Percentiles rank a stretch among this genome's conserved stretches.
phyloP scores from a whole-genome alignment of 73 alveolate genomes.

The Effrenium voratum region DNA sequence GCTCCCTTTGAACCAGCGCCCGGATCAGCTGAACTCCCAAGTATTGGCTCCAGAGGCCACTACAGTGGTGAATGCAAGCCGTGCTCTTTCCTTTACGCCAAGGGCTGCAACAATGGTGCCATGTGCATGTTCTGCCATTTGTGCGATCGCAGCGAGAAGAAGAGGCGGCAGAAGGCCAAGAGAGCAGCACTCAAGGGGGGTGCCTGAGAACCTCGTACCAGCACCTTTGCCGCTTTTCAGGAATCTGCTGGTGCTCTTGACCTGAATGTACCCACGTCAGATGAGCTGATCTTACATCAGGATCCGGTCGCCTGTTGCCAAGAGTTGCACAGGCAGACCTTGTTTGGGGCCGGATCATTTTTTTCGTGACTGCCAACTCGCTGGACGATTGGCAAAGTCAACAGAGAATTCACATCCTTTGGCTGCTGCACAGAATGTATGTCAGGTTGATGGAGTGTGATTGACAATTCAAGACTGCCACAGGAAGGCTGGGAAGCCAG shows the following conservation, averaged over 20 bases:
- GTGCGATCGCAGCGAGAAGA: constrained; percentile 78
- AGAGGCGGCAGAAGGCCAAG: constrained; percentile 84
- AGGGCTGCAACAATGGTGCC: constrained; percentile 93
- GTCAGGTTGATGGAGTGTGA: constrained; percentile 34
- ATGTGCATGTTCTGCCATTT: constrained; percentile 80
- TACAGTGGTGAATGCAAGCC: constrained; percentile 84
- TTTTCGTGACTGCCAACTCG: neutral
- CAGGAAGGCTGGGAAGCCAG: constrained; percentile 48
- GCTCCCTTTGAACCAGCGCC: constrained; percentile 84
- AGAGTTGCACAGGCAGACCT: too few species aligned
- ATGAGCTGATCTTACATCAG: too few species aligned
- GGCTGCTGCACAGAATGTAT: constrained; percentile 57
- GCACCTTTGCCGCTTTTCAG: neutral
- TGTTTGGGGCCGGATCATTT: constrained; percentile 25
- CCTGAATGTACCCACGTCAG: too few species aligned
- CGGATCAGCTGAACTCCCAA: constrained; percentile 81
- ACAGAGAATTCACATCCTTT: neutral
- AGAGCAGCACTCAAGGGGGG: constrained; percentile 69
- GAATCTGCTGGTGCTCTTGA: too few species aligned
- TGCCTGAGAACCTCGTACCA: neutral
- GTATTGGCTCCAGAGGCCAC: constrained; percentile 88
- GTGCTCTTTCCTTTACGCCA: constrained; percentile 74
- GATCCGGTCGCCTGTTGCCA: too few species aligned
- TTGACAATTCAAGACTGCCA: neutral
- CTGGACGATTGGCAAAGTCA: neutral